These are phyloP conservation scores for Colletotrichum tropicicola DNA, from an alignment of 2,329 filamentous ascomycete species.

Conservation along the genomic window DNA sequence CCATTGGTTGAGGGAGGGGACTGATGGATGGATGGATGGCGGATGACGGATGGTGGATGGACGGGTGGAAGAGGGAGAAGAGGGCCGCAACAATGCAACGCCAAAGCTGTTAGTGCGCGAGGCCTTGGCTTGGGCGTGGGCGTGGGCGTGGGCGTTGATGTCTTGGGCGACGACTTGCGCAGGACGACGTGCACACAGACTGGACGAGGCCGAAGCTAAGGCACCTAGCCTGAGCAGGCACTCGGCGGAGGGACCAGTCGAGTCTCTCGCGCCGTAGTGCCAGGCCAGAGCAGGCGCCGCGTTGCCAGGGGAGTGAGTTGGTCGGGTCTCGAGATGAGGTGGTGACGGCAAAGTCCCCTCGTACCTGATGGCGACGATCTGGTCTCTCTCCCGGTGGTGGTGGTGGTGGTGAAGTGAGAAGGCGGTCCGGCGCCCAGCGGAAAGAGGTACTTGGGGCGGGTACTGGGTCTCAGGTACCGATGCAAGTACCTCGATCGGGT, in stretches of 20 bases:
- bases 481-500: constrained; percentile 1
- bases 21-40: constrained; percentile 24
- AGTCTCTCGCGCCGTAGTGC: neutral
- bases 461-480: constrained; percentile 7
- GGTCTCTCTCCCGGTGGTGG: neutral
- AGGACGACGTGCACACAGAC: neutral
- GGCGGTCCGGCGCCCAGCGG: constrained; percentile 15
- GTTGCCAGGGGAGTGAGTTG: neutral
- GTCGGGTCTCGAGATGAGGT: constrained; percentile 21
- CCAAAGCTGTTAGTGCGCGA: constrained; percentile 1
- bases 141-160: neutral
- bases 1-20: constrained; percentile 31
- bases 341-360: too few species aligned
- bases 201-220: neutral
- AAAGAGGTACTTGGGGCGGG: neutral
- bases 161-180: neutral
- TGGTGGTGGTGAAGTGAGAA: neutral
- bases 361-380: constrained; percentile 13
- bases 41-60: neutral
- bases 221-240: too few species aligned
- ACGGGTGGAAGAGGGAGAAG: neutral
- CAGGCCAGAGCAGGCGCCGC: neutral
- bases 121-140: neutral
- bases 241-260: too few species aligned
- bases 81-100: neutral